Base-by-base conservation (phyloP, 1,284 basidiomycete species). In the Ustilago xerochloae region DNA sequence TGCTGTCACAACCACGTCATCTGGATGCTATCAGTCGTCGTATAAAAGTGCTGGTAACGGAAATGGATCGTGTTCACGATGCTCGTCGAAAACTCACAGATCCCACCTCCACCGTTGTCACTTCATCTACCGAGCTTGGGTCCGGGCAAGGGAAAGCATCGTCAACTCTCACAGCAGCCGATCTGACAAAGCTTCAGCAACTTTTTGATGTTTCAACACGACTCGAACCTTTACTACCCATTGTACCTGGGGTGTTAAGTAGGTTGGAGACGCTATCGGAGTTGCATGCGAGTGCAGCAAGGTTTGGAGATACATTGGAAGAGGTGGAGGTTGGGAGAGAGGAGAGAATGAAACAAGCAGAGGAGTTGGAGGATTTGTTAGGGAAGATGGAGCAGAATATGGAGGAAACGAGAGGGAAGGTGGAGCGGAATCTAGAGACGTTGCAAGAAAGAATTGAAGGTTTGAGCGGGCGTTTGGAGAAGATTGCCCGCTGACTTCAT, bases 11-110 rank as follows among this genome's bases (percentile, higher is more conserved):
- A 86, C 96, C 97, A 0, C 90, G 94, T 6, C 95, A 99, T 83
- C 91, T 99, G 36, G 96, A 99, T 84, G 92, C 93, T n/a, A 92
- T 98, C 71, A 94, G 94, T 1, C 90, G 95, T 16, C 90, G 96
- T 8, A 90, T 98, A 74, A 99, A 98, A 81, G 87, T 97, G 9
- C 89, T 98, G 16, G 88, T 96, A 8, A 91, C 93, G 0, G 96
- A 99, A 84, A 89, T 99, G 58, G 96, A 98, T 65, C 90, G 94
- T 18, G 89, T 91, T 0, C 90, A 91, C 55, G 88, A 88, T 47
- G 82, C 86, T 1, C 84, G 86, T 9, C 78, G 85, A 6, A 85
- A 86, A 62, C 81, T 86, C 75, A 79, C 6, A 85, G 61, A 83
- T 69, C 43, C 80, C 71, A 45, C 64, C 15, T 29, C 41, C 24